phyloP scores from a whole-genome alignment of 192 early-diverging fungal genomes.

The Endogone sp. region DNA sequence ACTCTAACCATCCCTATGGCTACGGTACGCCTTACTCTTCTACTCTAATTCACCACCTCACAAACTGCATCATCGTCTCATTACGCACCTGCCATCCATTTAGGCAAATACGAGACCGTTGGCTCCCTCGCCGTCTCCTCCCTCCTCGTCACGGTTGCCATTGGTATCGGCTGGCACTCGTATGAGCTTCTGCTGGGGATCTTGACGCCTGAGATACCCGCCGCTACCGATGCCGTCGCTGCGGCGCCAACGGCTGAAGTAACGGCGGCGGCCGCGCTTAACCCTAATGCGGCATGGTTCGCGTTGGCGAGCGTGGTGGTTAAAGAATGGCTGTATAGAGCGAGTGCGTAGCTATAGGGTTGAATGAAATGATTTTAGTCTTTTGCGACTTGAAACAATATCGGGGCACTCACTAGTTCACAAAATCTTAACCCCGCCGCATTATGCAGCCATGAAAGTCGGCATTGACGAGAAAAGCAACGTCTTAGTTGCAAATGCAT shows the following conservation, averaged over 20 bases:
- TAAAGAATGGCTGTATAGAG: conserved; percentile 76
- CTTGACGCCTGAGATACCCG: conserved; percentile 2
- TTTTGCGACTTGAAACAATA: too few species aligned
- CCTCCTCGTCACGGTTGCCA: conserved; percentile 61
- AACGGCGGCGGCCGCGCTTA: conserved; percentile 18
- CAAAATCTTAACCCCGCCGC: conserved; percentile 11
- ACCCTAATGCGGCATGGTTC: conserved; percentile 72
- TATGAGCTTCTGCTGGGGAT: conserved; percentile 45
- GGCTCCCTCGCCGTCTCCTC: conserved; percentile 63
- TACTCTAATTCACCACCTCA: neutral
- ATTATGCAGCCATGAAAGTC: conserved; percentile 46
- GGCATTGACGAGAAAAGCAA: conserved; percentile 57
- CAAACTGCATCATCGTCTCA: neutral
- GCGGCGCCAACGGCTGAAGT: neutral
- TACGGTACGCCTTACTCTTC: conserved; percentile 33
- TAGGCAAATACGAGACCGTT: conserved; percentile 58
- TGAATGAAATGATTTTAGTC: too few species aligned
- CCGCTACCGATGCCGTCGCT: conserved; percentile 6
- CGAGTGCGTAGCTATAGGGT: conserved; percentile 45
- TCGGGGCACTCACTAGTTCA: too few species aligned
- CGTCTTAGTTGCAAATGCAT: conserved; percentile 82
- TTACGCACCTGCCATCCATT: neutral
- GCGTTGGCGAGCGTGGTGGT: conserved; percentile 58
- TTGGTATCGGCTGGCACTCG: conserved; percentile 65
- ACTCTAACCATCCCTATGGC: conserved; percentile 65